phyloP scores from a whole-genome alignment of 2,329 filamentous ascomycete species.

The Teratosphaeria viscida region DNA sequence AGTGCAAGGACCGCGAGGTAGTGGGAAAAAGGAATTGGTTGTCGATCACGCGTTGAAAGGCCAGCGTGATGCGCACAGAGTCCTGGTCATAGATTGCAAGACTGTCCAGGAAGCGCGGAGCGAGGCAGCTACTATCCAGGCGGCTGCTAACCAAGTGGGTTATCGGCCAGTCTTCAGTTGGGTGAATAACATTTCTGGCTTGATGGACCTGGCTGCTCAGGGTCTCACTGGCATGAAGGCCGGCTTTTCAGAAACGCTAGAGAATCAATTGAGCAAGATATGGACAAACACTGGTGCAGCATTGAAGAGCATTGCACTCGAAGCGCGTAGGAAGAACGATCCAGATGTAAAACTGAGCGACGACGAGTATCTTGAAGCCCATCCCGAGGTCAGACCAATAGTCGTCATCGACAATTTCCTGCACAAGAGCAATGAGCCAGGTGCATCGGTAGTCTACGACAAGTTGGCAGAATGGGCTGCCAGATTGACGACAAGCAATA shows the following conservation, averaged over 20 bases:
- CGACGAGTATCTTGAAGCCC: conserved; percentile 81
- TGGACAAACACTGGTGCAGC: conserved; percentile 72
- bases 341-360: conserved; percentile 63
- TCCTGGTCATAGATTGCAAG: conserved; percentile 84
- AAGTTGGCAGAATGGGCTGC: conserved; percentile 74
- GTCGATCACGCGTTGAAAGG: conserved; percentile 71
- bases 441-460: conserved; percentile 37
- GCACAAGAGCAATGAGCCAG: conserved; percentile 51
- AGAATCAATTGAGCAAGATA: conserved; percentile 82
- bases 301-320: conserved; percentile 65
- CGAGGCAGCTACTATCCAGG: conserved; percentile 73
- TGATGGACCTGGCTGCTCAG: conserved; percentile 85
- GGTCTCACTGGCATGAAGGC: conserved; percentile 90
- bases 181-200: conserved; percentile 88
- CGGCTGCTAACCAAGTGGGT: conserved; percentile 71
- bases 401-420: conserved; percentile 89
- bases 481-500: conserved; percentile 69
- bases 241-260: conserved; percentile 85
- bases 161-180: conserved; percentile 92
- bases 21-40: conserved; percentile 81
- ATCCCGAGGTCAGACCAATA: conserved; percentile 72
- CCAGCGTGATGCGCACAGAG: conserved; percentile 50
- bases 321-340: conserved; percentile 58
- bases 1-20: conserved; percentile 82
- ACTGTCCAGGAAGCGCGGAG: conserved; percentile 83